Evolutionary conservation across 1,284 basidiomycete genomes (phyloP).

Genomic region (Pisolithus thermaeus): DNA sequence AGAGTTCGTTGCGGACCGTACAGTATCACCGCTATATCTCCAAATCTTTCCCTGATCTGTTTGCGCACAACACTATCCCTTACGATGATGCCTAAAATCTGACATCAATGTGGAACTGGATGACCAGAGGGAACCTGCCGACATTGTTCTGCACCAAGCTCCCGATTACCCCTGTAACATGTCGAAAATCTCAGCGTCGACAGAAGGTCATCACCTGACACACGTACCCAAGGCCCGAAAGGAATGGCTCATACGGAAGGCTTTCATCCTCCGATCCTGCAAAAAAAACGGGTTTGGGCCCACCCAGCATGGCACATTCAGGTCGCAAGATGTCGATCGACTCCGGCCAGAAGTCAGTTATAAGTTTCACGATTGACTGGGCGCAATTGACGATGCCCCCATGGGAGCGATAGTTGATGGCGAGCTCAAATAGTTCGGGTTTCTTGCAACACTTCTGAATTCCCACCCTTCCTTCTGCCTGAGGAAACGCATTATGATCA

Average conservation of each 20-base stretch:
- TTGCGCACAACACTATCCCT: conserved; percentile 50
- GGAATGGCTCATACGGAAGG: conserved; percentile 50
- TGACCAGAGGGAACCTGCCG: conserved; percentile 8
- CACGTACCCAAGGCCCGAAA: conserved; percentile 44
- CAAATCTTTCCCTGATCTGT: conserved; percentile 45
- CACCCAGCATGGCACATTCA: conserved; percentile 55
- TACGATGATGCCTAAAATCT: conserved; percentile 56
- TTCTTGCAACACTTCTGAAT: conserved; percentile 15
- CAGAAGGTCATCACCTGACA: not conserved
- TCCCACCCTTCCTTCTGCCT: conserved; percentile 8
- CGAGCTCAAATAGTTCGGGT: conserved; percentile 53
- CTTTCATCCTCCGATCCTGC: conserved; percentile 46
- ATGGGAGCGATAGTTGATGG: conserved; percentile 67
- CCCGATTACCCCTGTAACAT: conserved; percentile 38
- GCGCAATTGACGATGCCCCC: conserved; percentile 65
- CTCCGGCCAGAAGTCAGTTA: conserved; percentile 58
- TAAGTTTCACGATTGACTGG: conserved; percentile 54
- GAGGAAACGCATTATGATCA: conserved; percentile 11
- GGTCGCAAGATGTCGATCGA: conserved; percentile 57
- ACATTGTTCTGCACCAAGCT: conserved; percentile 40
- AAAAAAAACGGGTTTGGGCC: conserved; percentile 56
- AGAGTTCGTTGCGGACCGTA: conserved; percentile 23
- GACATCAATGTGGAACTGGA: not conserved
- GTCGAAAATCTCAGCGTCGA: conserved; percentile 1
- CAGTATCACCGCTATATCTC: conserved; percentile 61